phyloP scores from a whole-genome alignment of 108 stramenopile species.

The Aurantiochytrium sp. region DNA sequence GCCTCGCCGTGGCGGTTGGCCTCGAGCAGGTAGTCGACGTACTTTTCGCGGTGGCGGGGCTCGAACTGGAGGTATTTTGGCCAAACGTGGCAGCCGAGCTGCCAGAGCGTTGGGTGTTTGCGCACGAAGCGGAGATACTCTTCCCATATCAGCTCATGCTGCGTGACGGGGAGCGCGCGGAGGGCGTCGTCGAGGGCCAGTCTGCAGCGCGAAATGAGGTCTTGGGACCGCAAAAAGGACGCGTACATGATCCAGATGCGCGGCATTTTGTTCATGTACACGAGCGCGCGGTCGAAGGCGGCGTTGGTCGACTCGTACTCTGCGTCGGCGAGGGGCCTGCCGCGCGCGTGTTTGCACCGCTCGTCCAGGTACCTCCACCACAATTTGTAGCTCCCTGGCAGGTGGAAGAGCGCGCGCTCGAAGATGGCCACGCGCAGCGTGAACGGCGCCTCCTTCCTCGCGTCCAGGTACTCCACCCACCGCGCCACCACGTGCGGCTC shows the following conservation, averaged over 20 bases:
- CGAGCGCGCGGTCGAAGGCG: slow-evolving; percentile 72
- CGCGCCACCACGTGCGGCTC: slow-evolving; percentile 70
- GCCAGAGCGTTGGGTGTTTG: slow-evolving; percentile 24
- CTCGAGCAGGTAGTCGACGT: slow-evolving; percentile 51
- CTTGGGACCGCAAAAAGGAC: slow-evolving; percentile 34
- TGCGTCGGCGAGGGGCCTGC: neutral
- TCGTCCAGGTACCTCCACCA: slow-evolving; percentile 78
- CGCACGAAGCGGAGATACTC: slow-evolving; percentile 43
- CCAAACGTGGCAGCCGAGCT: neutral
- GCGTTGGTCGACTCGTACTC: neutral
- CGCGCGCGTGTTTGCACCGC: neutral
- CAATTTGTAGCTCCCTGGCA: slow-evolving; percentile 93
- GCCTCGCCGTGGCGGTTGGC: slow-evolving; percentile 74
- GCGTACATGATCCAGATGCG: slow-evolving; percentile 82
- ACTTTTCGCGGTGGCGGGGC: slow-evolving; percentile 48
- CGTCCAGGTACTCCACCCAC: slow-evolving; percentile 75
- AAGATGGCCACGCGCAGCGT: slow-evolving; percentile 45
- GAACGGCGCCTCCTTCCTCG: slow-evolving; percentile 58
- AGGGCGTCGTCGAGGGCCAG: slow-evolving; percentile 81
- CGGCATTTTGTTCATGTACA: slow-evolving; percentile 82
- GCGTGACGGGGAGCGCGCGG: slow-evolving; percentile 82
- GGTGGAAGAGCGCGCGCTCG: slow-evolving; percentile 72
- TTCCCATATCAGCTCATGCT: slow-evolving; percentile 84
- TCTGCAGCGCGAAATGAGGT: slow-evolving; percentile 49
- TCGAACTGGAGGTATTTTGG: slow-evolving; percentile 33